Percentiles rank a stretch among this genome's conserved stretches.
These are phyloP conservation scores for Athelia psychrophila DNA, from an alignment of 1,284 basidiomycete species.

Conservation along the genomic window DNA sequence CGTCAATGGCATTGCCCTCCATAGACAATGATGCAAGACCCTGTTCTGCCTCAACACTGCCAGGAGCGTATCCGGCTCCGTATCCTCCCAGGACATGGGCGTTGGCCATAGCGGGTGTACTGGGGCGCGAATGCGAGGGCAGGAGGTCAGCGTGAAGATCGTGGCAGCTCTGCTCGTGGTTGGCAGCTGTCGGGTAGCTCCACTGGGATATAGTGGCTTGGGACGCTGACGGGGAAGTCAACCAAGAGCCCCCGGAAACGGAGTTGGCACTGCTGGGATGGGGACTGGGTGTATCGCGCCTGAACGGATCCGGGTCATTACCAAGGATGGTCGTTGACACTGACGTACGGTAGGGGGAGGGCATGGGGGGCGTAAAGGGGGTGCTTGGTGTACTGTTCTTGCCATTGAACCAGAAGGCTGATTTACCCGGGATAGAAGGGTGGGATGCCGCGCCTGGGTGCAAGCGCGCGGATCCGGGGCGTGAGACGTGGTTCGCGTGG, in stretches of 20 bases:
- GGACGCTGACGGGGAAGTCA: conserved; percentile 59
- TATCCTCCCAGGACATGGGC: conserved; percentile 65
- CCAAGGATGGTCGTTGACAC: conserved; percentile 38
- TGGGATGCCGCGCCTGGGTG: conserved; percentile 38
- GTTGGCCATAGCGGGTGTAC: conserved; percentile 50
- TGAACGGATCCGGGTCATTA: conserved; percentile 60
- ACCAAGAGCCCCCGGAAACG: conserved; percentile 67
- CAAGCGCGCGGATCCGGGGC: conserved; percentile 33
- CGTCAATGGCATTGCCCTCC: conserved; percentile 44
- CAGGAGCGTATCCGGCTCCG: conserved; percentile 42
- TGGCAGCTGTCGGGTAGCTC: conserved; percentile 56
- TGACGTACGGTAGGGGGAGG: conserved; percentile 50
- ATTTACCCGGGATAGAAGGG: conserved; percentile 52
- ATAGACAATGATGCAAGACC: conserved; percentile 42
- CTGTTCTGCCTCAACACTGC: conserved; percentile 45
- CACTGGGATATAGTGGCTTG: conserved; percentile 57
- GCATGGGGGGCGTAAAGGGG: conserved; percentile 64
- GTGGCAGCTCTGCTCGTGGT: conserved; percentile 25
- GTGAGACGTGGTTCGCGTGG: conserved; percentile 40
- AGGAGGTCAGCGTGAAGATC: conserved; percentile 42
- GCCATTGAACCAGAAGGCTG: conserved; percentile 55
- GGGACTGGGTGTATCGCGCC: conserved; percentile 39
- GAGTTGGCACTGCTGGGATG: conserved; percentile 45
- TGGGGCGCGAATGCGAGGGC: conserved; percentile 38
- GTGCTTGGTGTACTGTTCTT: conserved; percentile 36